These are phyloP conservation scores for Adansonia grandidieri DNA, from an alignment of 441 rosid species.

Conservation along the genomic window DNA sequence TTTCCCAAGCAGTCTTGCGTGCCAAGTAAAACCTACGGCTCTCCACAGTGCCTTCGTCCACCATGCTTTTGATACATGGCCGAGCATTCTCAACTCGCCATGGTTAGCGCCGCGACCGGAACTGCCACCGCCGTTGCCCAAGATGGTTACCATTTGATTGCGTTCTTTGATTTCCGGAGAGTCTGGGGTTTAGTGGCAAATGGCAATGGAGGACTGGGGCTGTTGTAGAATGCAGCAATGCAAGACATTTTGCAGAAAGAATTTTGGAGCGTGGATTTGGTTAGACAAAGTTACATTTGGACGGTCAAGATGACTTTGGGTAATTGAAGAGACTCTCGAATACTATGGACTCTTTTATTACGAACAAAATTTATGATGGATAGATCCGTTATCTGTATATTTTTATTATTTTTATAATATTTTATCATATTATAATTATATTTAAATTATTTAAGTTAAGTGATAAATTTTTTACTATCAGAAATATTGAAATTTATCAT, in stretches of 20 bases:
- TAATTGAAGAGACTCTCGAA: not conserved
- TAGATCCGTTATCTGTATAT: too few relatives aligned
- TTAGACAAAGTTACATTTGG: not conserved
- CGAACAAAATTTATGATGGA: too few relatives aligned
- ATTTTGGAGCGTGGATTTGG: not conserved
- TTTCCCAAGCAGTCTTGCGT: conserved; percentile 47
- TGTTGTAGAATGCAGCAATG: not conserved
- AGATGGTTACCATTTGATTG: not conserved
- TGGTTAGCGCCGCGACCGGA: not conserved
- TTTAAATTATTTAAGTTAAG: too few relatives aligned
- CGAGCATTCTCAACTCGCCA: not conserved
- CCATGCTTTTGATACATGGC: conserved; percentile 36
- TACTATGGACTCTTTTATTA: not conserved
- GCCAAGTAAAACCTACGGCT: conserved; percentile 49
- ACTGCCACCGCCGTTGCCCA: not conserved
- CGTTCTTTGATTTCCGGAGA: not conserved
- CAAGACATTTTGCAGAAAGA: not conserved
- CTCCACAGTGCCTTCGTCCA: conserved; percentile 37
- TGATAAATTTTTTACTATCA: too few relatives aligned
- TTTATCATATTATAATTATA: too few relatives aligned
- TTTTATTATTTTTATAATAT: too few relatives aligned
- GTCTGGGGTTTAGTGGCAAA: not conserved
- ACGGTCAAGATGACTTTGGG: conserved; percentile 5
- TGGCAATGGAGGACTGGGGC: not conserved
- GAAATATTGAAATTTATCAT: too few relatives aligned